These are phyloP conservation scores for Ilyonectria mors-panacis DNA, from an alignment of 2,329 filamentous ascomycete species.

Conservation along the genomic window DNA sequence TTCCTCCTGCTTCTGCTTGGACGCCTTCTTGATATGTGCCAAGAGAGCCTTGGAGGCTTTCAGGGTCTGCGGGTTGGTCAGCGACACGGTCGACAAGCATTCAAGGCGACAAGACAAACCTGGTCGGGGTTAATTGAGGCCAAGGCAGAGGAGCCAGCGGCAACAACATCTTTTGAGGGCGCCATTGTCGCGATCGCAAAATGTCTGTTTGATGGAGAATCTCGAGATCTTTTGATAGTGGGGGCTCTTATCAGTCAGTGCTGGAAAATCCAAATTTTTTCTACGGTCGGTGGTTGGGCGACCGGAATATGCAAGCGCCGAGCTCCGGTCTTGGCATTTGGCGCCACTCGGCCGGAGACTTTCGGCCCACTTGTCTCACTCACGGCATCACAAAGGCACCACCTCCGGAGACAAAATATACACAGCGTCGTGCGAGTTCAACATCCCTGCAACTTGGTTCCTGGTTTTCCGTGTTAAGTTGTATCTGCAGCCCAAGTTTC, in stretches of 20 bases:
- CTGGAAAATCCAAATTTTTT: constrained; percentile 50
- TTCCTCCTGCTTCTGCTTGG: constrained; percentile 62
- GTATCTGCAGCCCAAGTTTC: not conserved
- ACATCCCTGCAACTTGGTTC: not conserved
- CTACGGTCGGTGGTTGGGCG: constrained; percentile 46
- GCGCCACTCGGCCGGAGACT: not conserved
- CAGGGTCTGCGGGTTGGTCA: constrained; percentile 61
- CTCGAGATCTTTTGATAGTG: constrained; percentile 50
- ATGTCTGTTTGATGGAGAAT: constrained; percentile 37
- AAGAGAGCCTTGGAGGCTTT: constrained; percentile 76
- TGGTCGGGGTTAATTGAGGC: constrained; percentile 59
- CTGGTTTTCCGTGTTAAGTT: not conserved
- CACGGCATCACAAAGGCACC: not conserved
- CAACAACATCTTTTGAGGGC: constrained; percentile 58
- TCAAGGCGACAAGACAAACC: constrained; percentile 47
- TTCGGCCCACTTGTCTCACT: not conserved
- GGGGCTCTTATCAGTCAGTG: constrained; percentile 46
- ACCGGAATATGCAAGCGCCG: constrained; percentile 56
- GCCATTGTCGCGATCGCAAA: constrained; percentile 54
- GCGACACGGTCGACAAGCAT: not conserved
- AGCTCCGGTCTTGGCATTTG: constrained; percentile 40
- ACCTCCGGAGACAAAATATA: not conserved
- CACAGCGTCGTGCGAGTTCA: not conserved
- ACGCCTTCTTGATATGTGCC: constrained; percentile 71
- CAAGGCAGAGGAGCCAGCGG: constrained; percentile 50